A percentile compares a stretch with the other conserved stretches of the same genome.
Conservation (phyloP, 345 rosid species). For the Murraya koenigii region DNA sequence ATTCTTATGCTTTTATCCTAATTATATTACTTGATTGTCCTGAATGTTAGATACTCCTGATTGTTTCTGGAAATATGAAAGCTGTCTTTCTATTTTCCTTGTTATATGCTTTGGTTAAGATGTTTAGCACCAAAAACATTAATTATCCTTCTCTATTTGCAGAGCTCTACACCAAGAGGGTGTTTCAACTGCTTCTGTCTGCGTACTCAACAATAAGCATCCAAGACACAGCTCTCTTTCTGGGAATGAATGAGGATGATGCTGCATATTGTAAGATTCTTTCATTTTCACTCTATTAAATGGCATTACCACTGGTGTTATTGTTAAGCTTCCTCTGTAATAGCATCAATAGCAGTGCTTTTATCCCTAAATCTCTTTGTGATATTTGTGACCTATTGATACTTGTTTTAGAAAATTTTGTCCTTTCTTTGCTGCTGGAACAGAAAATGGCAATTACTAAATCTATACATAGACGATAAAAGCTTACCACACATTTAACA, state of each 20-base stretch:
- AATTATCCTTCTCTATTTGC: constrained; percentile 18
- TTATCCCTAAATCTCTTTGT: not conserved
- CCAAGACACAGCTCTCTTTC: constrained; percentile 67
- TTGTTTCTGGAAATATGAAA: not conserved
- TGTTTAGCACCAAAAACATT: not conserved
- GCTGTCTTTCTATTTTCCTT: not conserved
- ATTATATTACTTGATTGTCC: not conserved
- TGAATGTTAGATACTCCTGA: not conserved
- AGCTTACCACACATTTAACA: not conserved
- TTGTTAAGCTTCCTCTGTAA: not conserved
- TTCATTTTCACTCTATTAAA: not conserved
- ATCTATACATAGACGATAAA: not conserved
- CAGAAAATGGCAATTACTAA: not conserved
- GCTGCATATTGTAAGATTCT: constrained; percentile 66
- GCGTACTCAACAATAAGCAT: constrained; percentile 84
- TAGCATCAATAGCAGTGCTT: not conserved
- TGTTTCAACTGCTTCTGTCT: constrained; percentile 72
- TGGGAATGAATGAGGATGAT: constrained; percentile 87
- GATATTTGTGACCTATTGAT: not conserved
- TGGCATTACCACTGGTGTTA: not conserved
- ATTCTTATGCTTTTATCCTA: not conserved
- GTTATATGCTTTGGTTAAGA: not conserved
- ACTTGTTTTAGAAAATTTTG: not conserved
- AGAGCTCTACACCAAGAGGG: constrained; percentile 78
- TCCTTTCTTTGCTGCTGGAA: not conserved